A percentile compares a stretch with the other conserved stretches of the same genome.
These are phyloP conservation scores for Gryganskiella cystojenkinii DNA, from an alignment of 192 early-diverging fungal species.

Conservation along the genomic window DNA sequence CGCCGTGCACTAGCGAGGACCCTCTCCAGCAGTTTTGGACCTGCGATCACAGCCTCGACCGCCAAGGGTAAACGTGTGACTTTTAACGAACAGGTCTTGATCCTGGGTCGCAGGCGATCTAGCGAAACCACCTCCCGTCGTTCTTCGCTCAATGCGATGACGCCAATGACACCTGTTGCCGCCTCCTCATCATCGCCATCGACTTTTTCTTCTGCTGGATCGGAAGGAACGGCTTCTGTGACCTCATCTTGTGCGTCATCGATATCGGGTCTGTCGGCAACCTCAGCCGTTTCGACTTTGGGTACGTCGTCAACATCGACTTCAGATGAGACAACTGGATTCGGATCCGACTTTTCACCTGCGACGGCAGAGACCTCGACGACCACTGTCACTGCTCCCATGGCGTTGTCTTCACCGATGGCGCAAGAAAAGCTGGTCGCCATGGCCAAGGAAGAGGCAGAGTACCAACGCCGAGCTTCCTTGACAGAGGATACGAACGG, in stretches of 20 bases:
- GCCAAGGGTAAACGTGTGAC: slow-evolving; percentile 40
- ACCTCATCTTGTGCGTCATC: too few relatives aligned
- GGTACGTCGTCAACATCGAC: neutral
- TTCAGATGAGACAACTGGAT: neutral
- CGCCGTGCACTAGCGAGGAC: slow-evolving; percentile 17
- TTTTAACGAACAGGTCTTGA: slow-evolving; percentile 42
- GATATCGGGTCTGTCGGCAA: too few relatives aligned
- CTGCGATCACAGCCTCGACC: neutral
- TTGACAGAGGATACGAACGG: slow-evolving; percentile 26
- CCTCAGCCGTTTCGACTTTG: neutral
- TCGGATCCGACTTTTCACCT: too few relatives aligned
- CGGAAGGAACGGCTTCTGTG: too few relatives aligned
- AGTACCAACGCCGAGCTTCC: slow-evolving; percentile 17
- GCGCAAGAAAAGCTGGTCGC: neutral
- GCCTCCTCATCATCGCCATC: neutral
- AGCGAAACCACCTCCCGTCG: neutral
- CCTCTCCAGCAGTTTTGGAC: slow-evolving; percentile 12
- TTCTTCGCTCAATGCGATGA: neutral
- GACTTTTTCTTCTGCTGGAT: neutral
- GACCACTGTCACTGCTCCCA: neutral
- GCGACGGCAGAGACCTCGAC: neutral
- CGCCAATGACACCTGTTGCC: neutral
- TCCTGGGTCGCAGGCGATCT: slow-evolving; percentile 42
- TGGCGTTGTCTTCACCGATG: neutral
- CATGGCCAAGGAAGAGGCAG: slow-evolving; percentile 20